Evolutionary conservation across 164 flowering plant species (phyloP), one percentile per base, ranked within the genome.

Genomic region (Vitis rupestris): DNA sequence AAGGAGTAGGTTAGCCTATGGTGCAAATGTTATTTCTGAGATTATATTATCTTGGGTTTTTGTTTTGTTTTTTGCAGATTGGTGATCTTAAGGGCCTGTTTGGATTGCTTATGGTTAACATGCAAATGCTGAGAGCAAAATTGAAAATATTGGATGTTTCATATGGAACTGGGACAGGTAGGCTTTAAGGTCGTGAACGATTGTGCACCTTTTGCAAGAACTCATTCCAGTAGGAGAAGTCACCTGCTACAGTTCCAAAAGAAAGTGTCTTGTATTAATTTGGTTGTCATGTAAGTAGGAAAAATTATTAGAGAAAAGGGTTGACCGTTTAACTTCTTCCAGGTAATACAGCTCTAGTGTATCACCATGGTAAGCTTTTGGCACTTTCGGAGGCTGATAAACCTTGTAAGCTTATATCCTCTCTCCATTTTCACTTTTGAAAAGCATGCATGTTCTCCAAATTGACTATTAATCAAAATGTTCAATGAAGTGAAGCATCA

Each of bases 51-150:
- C 11, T 61, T 44, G 60, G 8, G 58, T n/a, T 47, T 69, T 67
- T 63, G n/a, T 51, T 57, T 27, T 19, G 55, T 51, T 23, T 48
- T 73, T 76, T 79, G 81, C 87, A 93, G 98, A 67, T 93, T 77
- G 98, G 97, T 64, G 98, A 94, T 74, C 85, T 92, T 27, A 92
- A 92, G 75, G 99, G 97, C 44, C 59, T 92, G 1, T 90, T 89
- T 73, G 99, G 99, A 19, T 74, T 94, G 51, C 72, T 94, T 50
- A 89, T 85, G 88, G 89, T 90, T 64, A 72, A 82, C 71, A 74
- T 94, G 78, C 89, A 87, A 82, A 65, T 84, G 74, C 85, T 94
- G 62, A 90, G 99, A 74, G 81, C 76, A 67, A 94, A 94, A 71
- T 56, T 88, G 68, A 90, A 92, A 81, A 88, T 91, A 27, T 65